Conservation (phyloP, 2,329 filamentous ascomycete genomes). For the Neurospora crassa region DNA sequence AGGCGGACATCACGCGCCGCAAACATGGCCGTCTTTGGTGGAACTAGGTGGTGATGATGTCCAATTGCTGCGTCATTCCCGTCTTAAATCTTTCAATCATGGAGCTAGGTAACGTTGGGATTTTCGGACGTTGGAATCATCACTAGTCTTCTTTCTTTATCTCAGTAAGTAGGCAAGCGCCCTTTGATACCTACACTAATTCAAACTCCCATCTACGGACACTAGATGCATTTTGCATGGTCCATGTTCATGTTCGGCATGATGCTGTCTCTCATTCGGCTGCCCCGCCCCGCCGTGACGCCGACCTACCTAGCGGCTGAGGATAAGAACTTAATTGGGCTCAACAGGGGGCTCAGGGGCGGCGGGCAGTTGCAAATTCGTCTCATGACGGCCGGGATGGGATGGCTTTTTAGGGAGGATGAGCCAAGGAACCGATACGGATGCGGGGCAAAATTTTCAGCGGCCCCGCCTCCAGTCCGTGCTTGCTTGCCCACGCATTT, state of each 20-base stretch:
- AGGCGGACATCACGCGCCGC: neutral
- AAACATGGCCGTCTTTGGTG: neutral
- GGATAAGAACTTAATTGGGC: too few species aligned
- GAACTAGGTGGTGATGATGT: neutral
- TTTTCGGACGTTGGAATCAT: neutral
- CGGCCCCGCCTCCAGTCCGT: neutral
- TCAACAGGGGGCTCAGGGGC: neutral
- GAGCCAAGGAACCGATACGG: neutral
- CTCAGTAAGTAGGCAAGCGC: neutral
- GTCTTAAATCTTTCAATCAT: neutral
- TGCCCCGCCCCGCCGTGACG: neutral
- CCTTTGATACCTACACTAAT: neutral
- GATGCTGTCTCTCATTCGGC: neutral
- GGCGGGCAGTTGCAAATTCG: neutral
- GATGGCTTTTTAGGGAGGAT: neutral
- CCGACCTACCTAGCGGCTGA: neutral
- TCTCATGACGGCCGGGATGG: neutral
- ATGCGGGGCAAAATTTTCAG: neutral
- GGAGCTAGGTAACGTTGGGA: neutral
- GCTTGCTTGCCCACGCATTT: neutral
- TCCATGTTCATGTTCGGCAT: neutral
- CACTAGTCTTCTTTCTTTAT: too few species aligned
- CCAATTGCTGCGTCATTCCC: neutral
- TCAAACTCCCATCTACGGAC: too few species aligned
- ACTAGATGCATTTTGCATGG: neutral